A percentile compares a stretch with the other conserved stretches of the same genome.
These are phyloP conservation scores for Citrullus mucosospermus DNA, from an alignment of 306 rosid species.

Conservation along the genomic window DNA sequence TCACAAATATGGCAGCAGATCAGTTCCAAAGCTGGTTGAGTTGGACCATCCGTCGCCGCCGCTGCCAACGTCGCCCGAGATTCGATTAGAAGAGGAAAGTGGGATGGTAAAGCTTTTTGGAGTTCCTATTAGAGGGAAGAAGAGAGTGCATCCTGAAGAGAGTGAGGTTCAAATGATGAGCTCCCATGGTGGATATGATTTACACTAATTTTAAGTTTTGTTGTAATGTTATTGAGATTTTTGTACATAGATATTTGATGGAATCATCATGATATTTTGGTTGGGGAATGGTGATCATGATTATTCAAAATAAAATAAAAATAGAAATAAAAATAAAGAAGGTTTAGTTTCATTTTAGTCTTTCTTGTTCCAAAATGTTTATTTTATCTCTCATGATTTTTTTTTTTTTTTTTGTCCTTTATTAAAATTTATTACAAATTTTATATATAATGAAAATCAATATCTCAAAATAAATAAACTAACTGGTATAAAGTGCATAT, in stretches of 20 bases:
- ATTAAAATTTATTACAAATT: too few relatives aligned
- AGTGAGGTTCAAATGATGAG: background rate
- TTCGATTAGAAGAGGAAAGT: background rate
- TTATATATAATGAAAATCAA: too few relatives aligned
- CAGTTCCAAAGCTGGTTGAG: background rate
- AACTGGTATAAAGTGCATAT: too few relatives aligned
- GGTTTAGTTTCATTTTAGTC: background rate
- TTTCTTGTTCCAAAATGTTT: too few relatives aligned
- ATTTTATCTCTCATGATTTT: too few relatives aligned
- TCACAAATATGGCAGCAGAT: background rate
- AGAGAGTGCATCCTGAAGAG: background rate
- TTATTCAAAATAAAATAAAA: background rate
- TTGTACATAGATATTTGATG: background rate
- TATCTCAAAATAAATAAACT: too few relatives aligned
- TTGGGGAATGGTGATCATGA: background rate
- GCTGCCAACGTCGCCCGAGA: background rate
- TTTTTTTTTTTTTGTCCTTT: too few relatives aligned
- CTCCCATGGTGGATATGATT: background rate
- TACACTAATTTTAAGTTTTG: background rate
- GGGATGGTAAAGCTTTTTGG: constrained; percentile 6
- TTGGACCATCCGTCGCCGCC: background rate
- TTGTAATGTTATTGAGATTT: background rate
- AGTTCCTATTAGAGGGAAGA: constrained; percentile 5
- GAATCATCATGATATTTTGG: background rate
- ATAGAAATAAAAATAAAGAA: background rate